Evolutionary conservation across 1,284 basidiomycete genomes (phyloP), one percentile per base, ranked within the genome.

Genomic region (Peniophora sp.): DNA sequence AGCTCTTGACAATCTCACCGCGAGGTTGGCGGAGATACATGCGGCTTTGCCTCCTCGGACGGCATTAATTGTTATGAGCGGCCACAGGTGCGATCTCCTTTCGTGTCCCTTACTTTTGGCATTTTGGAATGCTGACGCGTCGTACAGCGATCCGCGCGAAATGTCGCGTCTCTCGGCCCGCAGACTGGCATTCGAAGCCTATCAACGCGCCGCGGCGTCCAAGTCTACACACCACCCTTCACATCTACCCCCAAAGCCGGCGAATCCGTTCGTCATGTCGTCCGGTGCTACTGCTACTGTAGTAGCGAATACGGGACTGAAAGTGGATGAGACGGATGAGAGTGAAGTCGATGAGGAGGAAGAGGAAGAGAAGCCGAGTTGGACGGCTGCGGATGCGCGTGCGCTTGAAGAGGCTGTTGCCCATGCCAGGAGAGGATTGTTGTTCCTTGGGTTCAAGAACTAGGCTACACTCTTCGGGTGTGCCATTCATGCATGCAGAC

Each of bases 31-130:
- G 36, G 62, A 69, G 3, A 69, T 97, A 0, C 83, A 93, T 60
- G 69, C 74, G 0, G 65, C 81, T 0, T 76, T 97, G 0, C 91
- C 92, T 0, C 63, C 81, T 6, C 81, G 85, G 23, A 90, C 92
- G 0, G 92, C 92, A 0, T 64, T 97, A 11, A 69, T 96, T 41
- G 71, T 97, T 45, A 83, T 96, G 61, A 90, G 87, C 0, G 93
- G 93, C 0, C 91, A 96, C 62, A n/a, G n/a, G n/a, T n/a, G n/a
- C n/a, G n/a, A n/a, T n/a, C n/a, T n/a, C n/a, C n/a, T n/a, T n/a
- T n/a, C n/a, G n/a, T n/a, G n/a, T n/a, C n/a, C n/a, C n/a, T n/a
- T n/a, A n/a, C n/a, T n/a, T n/a, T n/a, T n/a, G n/a, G n/a, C n/a
- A n/a, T n/a, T n/a, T n/a, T n/a, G n/a, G n/a, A n/a, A n/a, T n/a